Evolutionary conservation across 2,329 filamentous ascomycete genomes (phyloP).

Genomic region (Fusarium luffae): DNA sequence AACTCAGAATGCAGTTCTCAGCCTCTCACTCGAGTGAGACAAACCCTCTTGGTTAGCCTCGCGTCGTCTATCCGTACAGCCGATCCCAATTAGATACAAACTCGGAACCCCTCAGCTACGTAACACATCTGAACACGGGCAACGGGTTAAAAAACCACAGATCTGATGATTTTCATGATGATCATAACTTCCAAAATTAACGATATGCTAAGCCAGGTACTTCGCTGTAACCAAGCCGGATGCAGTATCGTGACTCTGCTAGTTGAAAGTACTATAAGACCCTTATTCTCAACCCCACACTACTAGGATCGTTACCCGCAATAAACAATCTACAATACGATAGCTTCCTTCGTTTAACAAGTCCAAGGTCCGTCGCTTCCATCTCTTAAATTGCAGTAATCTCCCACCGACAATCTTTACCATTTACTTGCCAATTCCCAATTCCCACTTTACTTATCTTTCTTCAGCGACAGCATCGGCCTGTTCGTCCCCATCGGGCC

Average conservation of each 20-base stretch:
- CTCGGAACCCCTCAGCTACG: conserved; percentile 3
- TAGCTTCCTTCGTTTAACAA: conserved; percentile 26
- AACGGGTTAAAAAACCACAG: neutral
- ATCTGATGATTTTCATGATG: conserved; percentile 3
- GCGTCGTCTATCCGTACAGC: neutral
- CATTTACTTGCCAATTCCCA: neutral
- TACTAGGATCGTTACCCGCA: conserved; percentile 11
- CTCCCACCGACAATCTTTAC: conserved; percentile 20
- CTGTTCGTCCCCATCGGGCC: neutral
- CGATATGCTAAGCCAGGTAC: conserved; percentile 17
- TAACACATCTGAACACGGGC: neutral
- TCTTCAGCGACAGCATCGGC: neutral
- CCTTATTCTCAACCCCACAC: conserved; percentile 40
- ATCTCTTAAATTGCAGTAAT: conserved; percentile 34
- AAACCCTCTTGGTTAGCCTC: conserved; percentile 8
- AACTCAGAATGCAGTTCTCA: conserved; percentile 1
- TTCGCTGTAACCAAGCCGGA: conserved; percentile 11
- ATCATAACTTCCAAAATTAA: conserved; percentile 25
- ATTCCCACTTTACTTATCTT: neutral
- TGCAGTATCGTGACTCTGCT: conserved; percentile 29
- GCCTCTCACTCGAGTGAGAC: conserved; percentile 1
- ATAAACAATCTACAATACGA: conserved; percentile 4
- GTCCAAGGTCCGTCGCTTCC: conserved; percentile 1
- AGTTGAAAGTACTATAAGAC: conserved; percentile 23
- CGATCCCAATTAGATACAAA: conserved; percentile 35